phyloP scores from a whole-genome alignment of 2,329 filamentous ascomycete genomes.

The Neofusicoccum cordaticola region DNA sequence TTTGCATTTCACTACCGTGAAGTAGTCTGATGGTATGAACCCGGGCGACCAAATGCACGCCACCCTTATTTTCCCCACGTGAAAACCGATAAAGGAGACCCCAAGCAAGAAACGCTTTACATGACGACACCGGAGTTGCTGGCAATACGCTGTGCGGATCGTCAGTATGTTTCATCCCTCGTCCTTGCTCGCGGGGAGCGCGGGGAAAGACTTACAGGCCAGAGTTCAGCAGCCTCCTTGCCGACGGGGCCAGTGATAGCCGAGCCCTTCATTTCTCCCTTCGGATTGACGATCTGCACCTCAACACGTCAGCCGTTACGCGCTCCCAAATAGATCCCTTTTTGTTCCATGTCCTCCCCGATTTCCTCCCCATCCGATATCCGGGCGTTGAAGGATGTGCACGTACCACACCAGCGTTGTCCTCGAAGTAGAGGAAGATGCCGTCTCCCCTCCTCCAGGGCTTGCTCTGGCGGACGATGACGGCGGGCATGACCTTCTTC shows the following conservation, averaged over 20 bases:
- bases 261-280: slow-evolving; percentile 99
- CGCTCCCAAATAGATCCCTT: neutral
- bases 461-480: slow-evolving; percentile 98
- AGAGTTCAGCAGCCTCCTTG: slow-evolving; percentile 99
- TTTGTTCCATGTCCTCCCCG: neutral
- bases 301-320: slow-evolving; percentile 20
- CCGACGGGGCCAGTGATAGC: slow-evolving; percentile 98
- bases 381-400: neutral
- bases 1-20: slow-evolving; percentile 15
- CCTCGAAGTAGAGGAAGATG: slow-evolving; percentile 99
- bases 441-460: slow-evolving; percentile 98
- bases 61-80: slow-evolving; percentile 18
- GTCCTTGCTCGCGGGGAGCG: neutral
- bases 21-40: slow-evolving; percentile 18
- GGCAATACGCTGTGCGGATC: slow-evolving; percentile 77
- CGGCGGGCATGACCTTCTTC: slow-evolving; percentile 99
- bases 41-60: slow-evolving; percentile 18
- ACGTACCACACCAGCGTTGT: slow-evolving; percentile 98
- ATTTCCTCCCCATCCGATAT: neutral
- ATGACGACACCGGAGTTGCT: slow-evolving; percentile 99
- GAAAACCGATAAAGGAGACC: slow-evolving; percentile 18
- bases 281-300: slow-evolving; percentile 94
- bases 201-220: slow-evolving; percentile 70
- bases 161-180: slow-evolving; percentile 29
- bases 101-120: slow-evolving; percentile 57